Evolutionary conservation across 441 rosid genomes (phyloP).

Genomic region (Melastoma candidum): DNA sequence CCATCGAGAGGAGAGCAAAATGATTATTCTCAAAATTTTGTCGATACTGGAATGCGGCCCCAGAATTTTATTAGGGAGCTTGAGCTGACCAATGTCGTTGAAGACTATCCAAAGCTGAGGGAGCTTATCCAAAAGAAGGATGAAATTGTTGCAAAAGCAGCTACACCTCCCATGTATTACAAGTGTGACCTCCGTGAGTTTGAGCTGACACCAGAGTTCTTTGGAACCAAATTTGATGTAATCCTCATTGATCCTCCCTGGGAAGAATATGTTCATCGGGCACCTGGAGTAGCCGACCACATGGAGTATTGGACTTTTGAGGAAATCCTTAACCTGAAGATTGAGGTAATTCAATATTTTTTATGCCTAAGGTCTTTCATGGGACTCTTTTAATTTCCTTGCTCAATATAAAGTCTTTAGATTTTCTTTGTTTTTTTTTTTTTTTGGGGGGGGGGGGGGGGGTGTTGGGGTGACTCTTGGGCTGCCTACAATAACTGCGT

Average conservation of each 20-base stretch:
- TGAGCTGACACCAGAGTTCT: conserved; percentile 87
- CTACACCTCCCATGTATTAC: conserved; percentile 90
- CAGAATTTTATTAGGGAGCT: conserved; percentile 96
- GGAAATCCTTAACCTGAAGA: conserved; percentile 83
- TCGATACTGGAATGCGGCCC: conserved; percentile 99
- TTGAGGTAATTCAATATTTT: conserved; percentile 52
- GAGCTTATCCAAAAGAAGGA: conserved; percentile 99
- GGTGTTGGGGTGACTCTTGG: too few relatives aligned
- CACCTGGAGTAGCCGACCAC: conserved; percentile 98
- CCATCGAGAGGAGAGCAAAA: conserved; percentile 99
- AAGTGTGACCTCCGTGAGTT: conserved; percentile 74
- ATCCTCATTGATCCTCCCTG: conserved; percentile 97
- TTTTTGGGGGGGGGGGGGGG: too few relatives aligned
- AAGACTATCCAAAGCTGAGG: conserved; percentile 97
- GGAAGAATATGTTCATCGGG: conserved; percentile 99
- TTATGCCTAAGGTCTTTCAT: background rate
- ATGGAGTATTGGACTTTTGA: conserved; percentile 98
- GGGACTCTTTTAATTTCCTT: conserved; percentile 7
- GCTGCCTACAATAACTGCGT: too few relatives aligned
- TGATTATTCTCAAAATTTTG: conserved; percentile 99
- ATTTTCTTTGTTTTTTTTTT: too few relatives aligned
- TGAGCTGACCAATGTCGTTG: conserved; percentile 94
- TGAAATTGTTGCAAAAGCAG: conserved; percentile 86
- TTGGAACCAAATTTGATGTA: conserved; percentile 95
- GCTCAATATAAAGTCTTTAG: background rate